A percentile compares a stretch with the other conserved stretches of the same genome.
These are phyloP conservation scores for Aspergillus sclerotioniger DNA, from an alignment of 495 filamentous ascomycete genomes.

Conservation along the genomic window DNA sequence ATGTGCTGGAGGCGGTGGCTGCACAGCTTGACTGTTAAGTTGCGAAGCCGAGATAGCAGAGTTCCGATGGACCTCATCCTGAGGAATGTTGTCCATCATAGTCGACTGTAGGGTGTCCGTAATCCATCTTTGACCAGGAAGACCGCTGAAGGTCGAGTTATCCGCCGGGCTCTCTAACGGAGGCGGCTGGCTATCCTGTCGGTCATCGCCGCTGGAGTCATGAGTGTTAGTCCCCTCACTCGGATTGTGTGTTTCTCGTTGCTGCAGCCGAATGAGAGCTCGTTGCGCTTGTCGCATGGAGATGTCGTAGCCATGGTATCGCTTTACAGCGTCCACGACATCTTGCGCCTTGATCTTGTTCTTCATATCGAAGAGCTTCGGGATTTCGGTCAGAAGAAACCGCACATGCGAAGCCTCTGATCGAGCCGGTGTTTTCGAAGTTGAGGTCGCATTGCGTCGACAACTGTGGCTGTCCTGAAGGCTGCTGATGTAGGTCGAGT, in stretches of 20 bases:
- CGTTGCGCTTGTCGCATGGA: constrained; percentile 47
- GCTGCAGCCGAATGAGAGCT: constrained; percentile 42
- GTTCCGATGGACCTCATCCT: constrained; percentile 24
- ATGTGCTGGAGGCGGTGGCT: constrained; percentile 15
- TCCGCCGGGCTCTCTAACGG: constrained; percentile 19
- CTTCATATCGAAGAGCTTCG: constrained; percentile 47
- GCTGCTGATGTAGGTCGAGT: constrained; percentile 47
- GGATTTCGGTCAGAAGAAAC: constrained; percentile 45
- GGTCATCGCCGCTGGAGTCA: constrained; percentile 24
- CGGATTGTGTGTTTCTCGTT: constrained; percentile 26
- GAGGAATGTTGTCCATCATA: constrained; percentile 30
- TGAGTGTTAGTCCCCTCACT: constrained; percentile 22
- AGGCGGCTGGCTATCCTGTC: constrained; percentile 16
- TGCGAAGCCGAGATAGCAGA: constrained; percentile 18
- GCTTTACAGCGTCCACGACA: constrained; percentile 45
- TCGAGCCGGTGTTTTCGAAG: constrained; percentile 38
- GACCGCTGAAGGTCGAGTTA: constrained; percentile 23
- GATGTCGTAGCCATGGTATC: constrained; percentile 48
- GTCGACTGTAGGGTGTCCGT: constrained; percentile 28
- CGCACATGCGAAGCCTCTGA: constrained; percentile 50
- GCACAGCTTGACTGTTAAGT: constrained; percentile 28
- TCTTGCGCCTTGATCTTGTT: constrained; percentile 40
- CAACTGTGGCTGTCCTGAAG: constrained; percentile 47
- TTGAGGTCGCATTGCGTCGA: constrained; percentile 32
- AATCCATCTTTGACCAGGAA: constrained; percentile 39